phyloP scores from a whole-genome alignment of 1,284 basidiomycete genomes.

The Sanghuangporus sanghuang region DNA sequence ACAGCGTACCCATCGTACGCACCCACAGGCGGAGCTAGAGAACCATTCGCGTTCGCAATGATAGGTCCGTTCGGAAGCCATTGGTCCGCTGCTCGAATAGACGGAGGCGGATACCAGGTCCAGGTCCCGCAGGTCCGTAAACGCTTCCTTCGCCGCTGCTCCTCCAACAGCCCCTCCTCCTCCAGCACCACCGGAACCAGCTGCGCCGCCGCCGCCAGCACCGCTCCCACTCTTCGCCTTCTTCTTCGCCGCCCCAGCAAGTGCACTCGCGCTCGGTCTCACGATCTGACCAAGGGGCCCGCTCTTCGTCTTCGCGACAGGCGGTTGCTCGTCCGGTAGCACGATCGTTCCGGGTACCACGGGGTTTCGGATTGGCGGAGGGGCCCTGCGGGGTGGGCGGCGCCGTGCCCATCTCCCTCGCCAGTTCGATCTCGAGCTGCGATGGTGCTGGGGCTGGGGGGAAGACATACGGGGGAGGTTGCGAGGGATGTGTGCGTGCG shows the following conservation, averaged over 20 bases:
- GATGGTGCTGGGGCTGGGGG: conserved; percentile 13
- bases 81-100: not conserved
- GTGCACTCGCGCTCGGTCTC: conserved; percentile 31
- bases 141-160: not conserved
- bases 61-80: not conserved
- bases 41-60: not conserved
- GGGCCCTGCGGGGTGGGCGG: not conserved
- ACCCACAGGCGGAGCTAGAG: not conserved
- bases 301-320: conserved; percentile 56
- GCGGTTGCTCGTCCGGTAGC: conserved; percentile 59
- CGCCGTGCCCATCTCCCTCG: not conserved
- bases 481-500: conserved; percentile 19
- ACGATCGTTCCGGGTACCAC: conserved; percentile 16
- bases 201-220: not conserved
- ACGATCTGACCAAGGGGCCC: conserved; percentile 72
- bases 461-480: conserved; percentile 20
- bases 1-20: not conserved
- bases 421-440: conserved; percentile 8
- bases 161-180: not conserved
- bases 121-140: conserved; percentile 29
- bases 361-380: conserved; percentile 20
- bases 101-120: not conserved
- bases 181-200: not conserved
- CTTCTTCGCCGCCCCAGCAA: conserved; percentile 32
- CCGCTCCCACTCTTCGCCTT: not conserved